Conservation (phyloP, 2,329 filamentous ascomycete genomes). For the Chrysoporthe deuterocubensis region DNA sequence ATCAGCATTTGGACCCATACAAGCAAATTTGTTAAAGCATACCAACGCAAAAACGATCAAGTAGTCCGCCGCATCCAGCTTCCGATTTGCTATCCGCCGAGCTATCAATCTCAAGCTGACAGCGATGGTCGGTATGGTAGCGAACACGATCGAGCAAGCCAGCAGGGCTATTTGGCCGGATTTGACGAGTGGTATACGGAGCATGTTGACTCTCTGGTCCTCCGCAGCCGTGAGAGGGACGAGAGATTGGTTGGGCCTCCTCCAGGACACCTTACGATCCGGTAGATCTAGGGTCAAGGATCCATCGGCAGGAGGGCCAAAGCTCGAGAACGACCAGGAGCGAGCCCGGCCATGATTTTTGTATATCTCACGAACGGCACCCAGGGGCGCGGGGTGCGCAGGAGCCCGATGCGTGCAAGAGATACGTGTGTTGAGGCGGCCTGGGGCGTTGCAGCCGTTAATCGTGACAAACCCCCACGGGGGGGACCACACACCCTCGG, state of each 20-base stretch:
- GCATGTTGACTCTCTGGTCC: constrained; percentile 4
- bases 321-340: not conserved
- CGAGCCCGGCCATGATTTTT: constrained; percentile 11
- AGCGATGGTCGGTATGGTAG: constrained; percentile 18
- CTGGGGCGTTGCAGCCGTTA: not conserved
- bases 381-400: not conserved
- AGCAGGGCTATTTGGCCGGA: constrained; percentile 18
- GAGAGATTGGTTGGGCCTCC: not conserved
- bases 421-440: constrained; percentile 12
- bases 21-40: not conserved
- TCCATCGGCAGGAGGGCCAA: constrained; percentile 7
- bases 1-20: not conserved
- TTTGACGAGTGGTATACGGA: constrained; percentile 10
- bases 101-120: constrained; percentile 12
- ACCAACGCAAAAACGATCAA: constrained; percentile 19
- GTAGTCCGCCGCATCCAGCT: constrained; percentile 19
- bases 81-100: constrained; percentile 20
- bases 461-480: constrained; percentile 10
- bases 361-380: constrained; percentile 1
- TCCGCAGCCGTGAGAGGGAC: not conserved
- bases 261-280: constrained; percentile 5
- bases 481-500: constrained; percentile 14
- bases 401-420: not conserved
- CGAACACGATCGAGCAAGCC: constrained; percentile 12
- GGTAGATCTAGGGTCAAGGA: constrained; percentile 6